Conservation (phyloP, 1,284 basidiomycete species). For the Ustilago sp. region DNA sequence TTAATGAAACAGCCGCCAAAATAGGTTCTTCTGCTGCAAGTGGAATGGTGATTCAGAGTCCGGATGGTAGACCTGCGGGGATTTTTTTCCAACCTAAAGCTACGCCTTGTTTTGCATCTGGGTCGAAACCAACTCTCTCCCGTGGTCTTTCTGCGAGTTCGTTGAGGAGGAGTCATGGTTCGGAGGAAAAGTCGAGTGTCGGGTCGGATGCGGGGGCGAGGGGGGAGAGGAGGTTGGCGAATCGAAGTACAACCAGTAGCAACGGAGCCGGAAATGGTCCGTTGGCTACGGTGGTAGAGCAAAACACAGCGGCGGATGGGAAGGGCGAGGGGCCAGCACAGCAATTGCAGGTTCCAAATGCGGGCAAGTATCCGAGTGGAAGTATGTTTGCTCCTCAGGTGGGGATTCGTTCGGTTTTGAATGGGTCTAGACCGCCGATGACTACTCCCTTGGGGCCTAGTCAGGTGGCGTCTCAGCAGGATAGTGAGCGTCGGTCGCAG, state of each 20-base stretch:
- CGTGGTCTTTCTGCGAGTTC: conserved; percentile 37
- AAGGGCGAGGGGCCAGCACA: background rate
- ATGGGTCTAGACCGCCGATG: conserved; percentile 39
- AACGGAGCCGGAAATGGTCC: background rate
- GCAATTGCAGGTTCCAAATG: conserved; percentile 18
- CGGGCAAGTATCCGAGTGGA: conserved; percentile 44
- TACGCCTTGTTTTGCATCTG: conserved; percentile 20
- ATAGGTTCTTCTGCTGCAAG: conserved; percentile 82
- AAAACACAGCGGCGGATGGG: background rate
- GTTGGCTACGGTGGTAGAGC: conserved; percentile 17
- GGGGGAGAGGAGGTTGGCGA: conserved; percentile 22
- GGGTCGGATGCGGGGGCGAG: background rate
- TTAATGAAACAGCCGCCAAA: conserved; percentile 78
- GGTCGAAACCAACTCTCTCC: conserved; percentile 31
- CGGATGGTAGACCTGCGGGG: conserved; percentile 90
- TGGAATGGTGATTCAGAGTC: conserved; percentile 89
- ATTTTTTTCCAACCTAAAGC: conserved; percentile 88
- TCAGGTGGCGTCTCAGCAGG: conserved; percentile 8
- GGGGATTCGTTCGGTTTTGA: conserved; percentile 56
- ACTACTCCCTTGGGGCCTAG: conserved; percentile 49
- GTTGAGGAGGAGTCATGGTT: conserved; percentile 15
- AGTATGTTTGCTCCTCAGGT: conserved; percentile 61
- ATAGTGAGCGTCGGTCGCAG: background rate
- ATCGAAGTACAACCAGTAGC: conserved; percentile 23
- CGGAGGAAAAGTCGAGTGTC: background rate